phyloP scores from a whole-genome alignment of 139 green algal genomes.

The Chlorella sp. region DNA sequence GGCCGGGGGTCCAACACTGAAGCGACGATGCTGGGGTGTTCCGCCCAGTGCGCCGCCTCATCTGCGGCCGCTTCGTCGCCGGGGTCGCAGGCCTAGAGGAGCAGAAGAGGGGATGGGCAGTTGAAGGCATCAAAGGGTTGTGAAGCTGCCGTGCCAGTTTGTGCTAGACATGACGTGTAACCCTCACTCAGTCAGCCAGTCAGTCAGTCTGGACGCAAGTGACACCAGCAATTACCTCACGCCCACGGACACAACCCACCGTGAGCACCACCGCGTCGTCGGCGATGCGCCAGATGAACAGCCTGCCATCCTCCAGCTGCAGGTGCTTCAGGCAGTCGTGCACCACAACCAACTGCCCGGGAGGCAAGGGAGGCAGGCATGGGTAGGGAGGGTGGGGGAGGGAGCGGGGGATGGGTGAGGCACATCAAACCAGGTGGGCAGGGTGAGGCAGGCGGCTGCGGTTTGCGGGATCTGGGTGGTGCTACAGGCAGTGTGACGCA shows the following conservation, averaged over 20 bases:
- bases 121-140: neutral
- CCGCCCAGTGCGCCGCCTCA: constrained; percentile 36
- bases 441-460: neutral
- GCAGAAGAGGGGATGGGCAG: neutral
- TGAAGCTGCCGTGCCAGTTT: too few species aligned
- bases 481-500: too few species aligned
- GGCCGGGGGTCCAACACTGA: constrained; percentile 30
- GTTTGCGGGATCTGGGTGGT: too few species aligned
- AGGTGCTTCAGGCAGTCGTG: constrained; percentile 42
- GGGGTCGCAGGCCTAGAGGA: neutral
- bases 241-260: too few species aligned
- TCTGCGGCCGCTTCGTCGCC: neutral
- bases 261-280: constrained; percentile 33
- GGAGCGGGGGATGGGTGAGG: neutral
- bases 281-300: constrained; percentile 44
- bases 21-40: constrained; percentile 26
- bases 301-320: constrained; percentile 46
- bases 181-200: too few species aligned
- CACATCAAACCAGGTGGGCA: neutral
- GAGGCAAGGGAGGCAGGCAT: neutral
- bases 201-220: too few species aligned
- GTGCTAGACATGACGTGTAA: too few species aligned
- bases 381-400: neutral
- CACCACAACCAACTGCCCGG: constrained; percentile 20
- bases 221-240: too few species aligned